Base-by-base conservation (phyloP, 2,329 filamentous ascomycete genomes). In the Biscogniauxia sp. region DNA sequence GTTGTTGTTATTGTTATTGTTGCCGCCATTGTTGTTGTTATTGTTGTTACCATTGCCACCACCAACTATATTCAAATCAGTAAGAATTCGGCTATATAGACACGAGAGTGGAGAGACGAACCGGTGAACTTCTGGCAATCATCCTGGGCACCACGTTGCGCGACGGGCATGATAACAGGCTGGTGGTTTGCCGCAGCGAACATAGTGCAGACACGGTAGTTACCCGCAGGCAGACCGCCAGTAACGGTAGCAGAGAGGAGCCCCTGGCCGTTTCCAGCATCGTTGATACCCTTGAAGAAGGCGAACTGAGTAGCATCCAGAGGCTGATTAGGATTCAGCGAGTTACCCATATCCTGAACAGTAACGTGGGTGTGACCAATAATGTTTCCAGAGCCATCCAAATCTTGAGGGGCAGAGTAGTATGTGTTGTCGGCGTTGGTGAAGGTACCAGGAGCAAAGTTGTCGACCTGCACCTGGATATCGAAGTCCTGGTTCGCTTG, bases 261-360 rank as follows among this genome's bases (percentile, higher is more conserved):
- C 55, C 85, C 85, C 1, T 83, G 68, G 32, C 80, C 81, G 67
- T 88, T 80, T 37, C 84, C 85, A 17, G 75, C 79, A 62, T 87
- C 84, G 74, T 88, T 87, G 76, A 88, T 85, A 62, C 86, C 86
- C 79, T 88, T 88, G 82, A 88, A 88, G 74, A 88, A 88, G 69
- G 76, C 83, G 66, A 84, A 88, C 69, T 79, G 73, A 20, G 70
- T 74, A 32, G 85, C 78, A 63, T 87, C 80, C 5, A 84, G 79
- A 26, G 85, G 80, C n/a, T 72, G 66, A 8, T 69, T 76, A 9
- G 85, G 84, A 70, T 81, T 84, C 66, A 83, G 68, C 20, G 72
- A 74, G 70, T 73, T 74, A 55, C 84, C 85, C 54, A 83, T 76
- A 63, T 83, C 77, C 73, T 88, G 85, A 52, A 87, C 75, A 23